Conservation (phyloP, 2,329 filamentous ascomycete species). For the Cercospora zeae-maydis region DNA sequence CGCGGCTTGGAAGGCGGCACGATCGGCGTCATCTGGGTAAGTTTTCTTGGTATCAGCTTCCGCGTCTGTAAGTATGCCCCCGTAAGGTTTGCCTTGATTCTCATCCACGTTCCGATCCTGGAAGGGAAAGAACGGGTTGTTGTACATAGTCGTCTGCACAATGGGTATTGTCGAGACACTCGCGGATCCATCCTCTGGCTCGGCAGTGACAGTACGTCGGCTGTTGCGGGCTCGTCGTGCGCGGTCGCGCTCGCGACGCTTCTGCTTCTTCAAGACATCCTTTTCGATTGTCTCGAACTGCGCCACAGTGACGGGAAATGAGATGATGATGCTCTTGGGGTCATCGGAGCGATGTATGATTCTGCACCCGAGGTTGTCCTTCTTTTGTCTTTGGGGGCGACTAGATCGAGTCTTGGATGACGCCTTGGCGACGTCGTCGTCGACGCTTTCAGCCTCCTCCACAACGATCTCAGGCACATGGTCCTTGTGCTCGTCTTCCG, state of each 20-base stretch:
- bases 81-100: slow-evolving; percentile 87
- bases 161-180: slow-evolving; percentile 51
- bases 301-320: slow-evolving; percentile 37
- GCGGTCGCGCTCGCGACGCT: slow-evolving; percentile 46
- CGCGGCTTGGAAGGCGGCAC: slow-evolving; percentile 82
- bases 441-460: slow-evolving; percentile 25
- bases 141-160: slow-evolving; percentile 61
- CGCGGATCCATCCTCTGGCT: slow-evolving; percentile 38
- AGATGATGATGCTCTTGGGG: slow-evolving; percentile 52
- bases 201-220: slow-evolving; percentile 38
- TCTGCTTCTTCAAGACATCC: slow-evolving; percentile 53
- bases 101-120: slow-evolving; percentile 87
- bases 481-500: slow-evolving; percentile 23
- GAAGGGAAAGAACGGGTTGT: slow-evolving; percentile 81
- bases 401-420: slow-evolving; percentile 35
- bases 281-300: slow-evolving; percentile 37
- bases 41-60: slow-evolving; percentile 92
- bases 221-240: slow-evolving; percentile 43
- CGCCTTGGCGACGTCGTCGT: slow-evolving; percentile 20
- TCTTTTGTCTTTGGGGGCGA: slow-evolving; percentile 56
- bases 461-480: slow-evolving; percentile 14
- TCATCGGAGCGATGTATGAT: slow-evolving; percentile 34
- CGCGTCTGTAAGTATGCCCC: slow-evolving; percentile 80
- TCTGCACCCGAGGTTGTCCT: slow-evolving; percentile 37
- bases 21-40: slow-evolving; percentile 73